Base-by-base conservation (phyloP, 768 basidiomycete species). In the Termitomyces eurrhizus region DNA sequence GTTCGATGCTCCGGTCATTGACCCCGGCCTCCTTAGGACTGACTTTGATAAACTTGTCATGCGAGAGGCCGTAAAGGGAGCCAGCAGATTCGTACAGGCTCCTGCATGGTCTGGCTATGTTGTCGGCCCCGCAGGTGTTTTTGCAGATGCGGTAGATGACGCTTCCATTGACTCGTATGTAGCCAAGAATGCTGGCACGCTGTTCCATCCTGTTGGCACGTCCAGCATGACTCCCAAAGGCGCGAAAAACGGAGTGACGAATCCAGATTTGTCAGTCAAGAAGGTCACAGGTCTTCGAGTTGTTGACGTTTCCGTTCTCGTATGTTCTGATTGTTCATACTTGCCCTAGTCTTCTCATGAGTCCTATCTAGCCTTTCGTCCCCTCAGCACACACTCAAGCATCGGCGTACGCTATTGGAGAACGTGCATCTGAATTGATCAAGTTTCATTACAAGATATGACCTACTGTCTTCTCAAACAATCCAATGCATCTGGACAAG, bases 1-100 rank as follows among this genome's bases (percentile, higher is more conserved):
- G 26, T 83, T 82, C 69, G 73, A 71, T 48, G 53, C 69, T 41
- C 81, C 82, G 1, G 45, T 70, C 24, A 80, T 84, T 67, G 76
- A 84, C 64, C 78, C 80, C 0, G 76, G 75, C 53, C 78, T 81
- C 68, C 72, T 78, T 12, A 64, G 41, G 21, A 64, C 62, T 8
- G 57, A 57, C 14, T 66, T 66, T 46, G 72, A 72, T 63, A 62
- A 70, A n/a, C 58, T 62, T 24, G 66, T 61, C 46, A 71, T 72
- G 63, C 58, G 59, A 12, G 57, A 70, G 24, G 71, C 64, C 13
- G 56, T 73, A 54, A 65, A 67, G 39, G 60, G 60, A 21, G 63
- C 37, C 14, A 56, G 52, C 18, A 50, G 42, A 26, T 67, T 73
- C 45, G 24, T 66, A 4, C 29, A 48, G 21, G 60, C 58, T 12